Evolutionary conservation across 495 filamentous ascomycete species (phyloP).

Genomic region (Xylaria cubensis): DNA sequence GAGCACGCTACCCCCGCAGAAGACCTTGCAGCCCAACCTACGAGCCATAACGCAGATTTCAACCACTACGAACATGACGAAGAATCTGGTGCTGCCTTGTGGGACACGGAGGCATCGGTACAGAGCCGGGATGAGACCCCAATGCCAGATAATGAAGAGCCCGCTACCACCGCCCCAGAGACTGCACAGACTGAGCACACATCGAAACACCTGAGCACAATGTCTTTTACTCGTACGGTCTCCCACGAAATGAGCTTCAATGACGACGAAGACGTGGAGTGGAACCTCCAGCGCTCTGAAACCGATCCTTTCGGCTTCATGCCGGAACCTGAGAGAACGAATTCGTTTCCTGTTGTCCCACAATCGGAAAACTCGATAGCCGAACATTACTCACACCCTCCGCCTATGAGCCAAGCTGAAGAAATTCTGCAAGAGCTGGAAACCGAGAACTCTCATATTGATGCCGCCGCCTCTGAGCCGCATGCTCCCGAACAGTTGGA

Average conservation of each 20-base stretch:
- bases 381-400: constrained; percentile 34
- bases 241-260: constrained; percentile 60
- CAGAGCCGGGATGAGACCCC: constrained; percentile 26
- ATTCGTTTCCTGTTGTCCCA: constrained; percentile 67
- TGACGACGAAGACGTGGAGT: constrained; percentile 62
- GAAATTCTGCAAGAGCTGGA: constrained; percentile 50
- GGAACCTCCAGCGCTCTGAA: constrained; percentile 54
- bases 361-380: constrained; percentile 41
- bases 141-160: constrained; percentile 28
- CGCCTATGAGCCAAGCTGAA: constrained; percentile 51
- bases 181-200: constrained; percentile 35
- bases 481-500: not conserved
- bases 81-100: constrained; percentile 35
- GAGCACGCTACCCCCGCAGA: constrained; percentile 29
- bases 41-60: constrained; percentile 37
- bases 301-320: constrained; percentile 64
- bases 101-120: constrained; percentile 31
- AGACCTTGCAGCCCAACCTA: constrained; percentile 26
- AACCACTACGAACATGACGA: constrained; percentile 39
- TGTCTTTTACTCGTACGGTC: constrained; percentile 60
- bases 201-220: constrained; percentile 57
- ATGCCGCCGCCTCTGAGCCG: constrained; percentile 18
- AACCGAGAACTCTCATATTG: constrained; percentile 39
- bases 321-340: constrained; percentile 59
- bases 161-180: constrained; percentile 32